Conservation (phyloP, 345 rosid genomes). For the Theobroma cacao region DNA sequence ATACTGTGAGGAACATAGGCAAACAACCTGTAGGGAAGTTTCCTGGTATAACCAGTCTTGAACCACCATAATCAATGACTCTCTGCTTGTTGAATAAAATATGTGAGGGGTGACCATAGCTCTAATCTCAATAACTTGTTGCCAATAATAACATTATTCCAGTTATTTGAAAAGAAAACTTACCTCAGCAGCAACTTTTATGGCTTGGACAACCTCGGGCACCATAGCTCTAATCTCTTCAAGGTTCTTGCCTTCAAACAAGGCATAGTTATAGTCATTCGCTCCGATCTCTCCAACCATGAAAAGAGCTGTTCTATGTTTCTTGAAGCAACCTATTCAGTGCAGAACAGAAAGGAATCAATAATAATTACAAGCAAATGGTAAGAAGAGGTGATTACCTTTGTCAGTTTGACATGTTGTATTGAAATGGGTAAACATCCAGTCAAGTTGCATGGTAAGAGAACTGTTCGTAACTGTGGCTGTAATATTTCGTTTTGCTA, state of each 20-base stretch:
- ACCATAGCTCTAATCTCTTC: neutral
- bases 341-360: too few species aligned
- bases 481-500: neutral
- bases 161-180: neutral
- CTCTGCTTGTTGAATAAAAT: neutral
- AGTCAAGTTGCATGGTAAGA: slow-evolving; percentile 8
- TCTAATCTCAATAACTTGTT: too few species aligned
- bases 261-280: slow-evolving; percentile 10
- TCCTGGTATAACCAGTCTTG: slow-evolving; percentile 10
- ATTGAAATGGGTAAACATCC: slow-evolving; percentile 11
- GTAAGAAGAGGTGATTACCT: too few species aligned
- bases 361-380: too few species aligned
- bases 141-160: too few species aligned
- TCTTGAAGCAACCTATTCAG: neutral
- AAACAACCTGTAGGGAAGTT: slow-evolving; percentile 12
- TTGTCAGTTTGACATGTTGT: neutral
- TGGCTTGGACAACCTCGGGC: slow-evolving; percentile 9
- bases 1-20: neutral
- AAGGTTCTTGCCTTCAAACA: neutral
- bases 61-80: neutral
- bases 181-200: neutral
- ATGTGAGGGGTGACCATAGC: too few species aligned
- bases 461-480: neutral
- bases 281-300: slow-evolving; percentile 16
- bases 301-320: too few species aligned